Evolutionary conservation across 441 rosid species (phyloP).

Genomic region (Oxalis stricta): DNA sequence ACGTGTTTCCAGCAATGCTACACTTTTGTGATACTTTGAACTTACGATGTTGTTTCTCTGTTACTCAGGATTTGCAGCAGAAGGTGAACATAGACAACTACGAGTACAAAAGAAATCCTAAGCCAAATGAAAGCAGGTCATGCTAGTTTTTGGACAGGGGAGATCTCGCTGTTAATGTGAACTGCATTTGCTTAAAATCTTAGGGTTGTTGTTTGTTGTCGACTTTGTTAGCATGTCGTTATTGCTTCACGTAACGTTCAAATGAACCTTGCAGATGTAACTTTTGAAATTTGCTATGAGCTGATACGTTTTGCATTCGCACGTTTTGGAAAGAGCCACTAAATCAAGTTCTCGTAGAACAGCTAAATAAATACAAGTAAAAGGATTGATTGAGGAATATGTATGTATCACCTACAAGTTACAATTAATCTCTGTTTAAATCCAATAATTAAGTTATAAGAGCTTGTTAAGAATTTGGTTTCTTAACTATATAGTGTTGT

Average conservation of each 20-base stretch:
- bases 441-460: no score
- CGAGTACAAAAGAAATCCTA: slow-evolving; percentile 74
- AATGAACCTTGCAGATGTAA: background rate
- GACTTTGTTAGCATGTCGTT: background rate
- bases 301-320: background rate
- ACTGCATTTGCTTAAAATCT: background rate
- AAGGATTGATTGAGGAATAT: background rate
- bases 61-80: slow-evolving; percentile 49
- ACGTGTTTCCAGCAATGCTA: no score
- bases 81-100: slow-evolving; percentile 64
- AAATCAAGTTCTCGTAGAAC: no score
- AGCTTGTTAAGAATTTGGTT: no score
- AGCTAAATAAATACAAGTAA: no score
- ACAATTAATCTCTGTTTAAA: no score
- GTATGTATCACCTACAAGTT: background rate
- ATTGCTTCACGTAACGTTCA: background rate
- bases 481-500: no score
- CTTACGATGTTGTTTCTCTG: background rate
- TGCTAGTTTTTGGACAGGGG: slow-evolving; percentile 5
- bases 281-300: no score
- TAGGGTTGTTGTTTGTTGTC: background rate
- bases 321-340: slow-evolving; percentile 1
- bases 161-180: background rate
- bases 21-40: no score
- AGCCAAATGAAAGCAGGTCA: slow-evolving; percentile 43